Base-by-base conservation (phyloP, 2,329 filamentous ascomycete genomes). In the Ophiostoma tasmaniense region DNA sequence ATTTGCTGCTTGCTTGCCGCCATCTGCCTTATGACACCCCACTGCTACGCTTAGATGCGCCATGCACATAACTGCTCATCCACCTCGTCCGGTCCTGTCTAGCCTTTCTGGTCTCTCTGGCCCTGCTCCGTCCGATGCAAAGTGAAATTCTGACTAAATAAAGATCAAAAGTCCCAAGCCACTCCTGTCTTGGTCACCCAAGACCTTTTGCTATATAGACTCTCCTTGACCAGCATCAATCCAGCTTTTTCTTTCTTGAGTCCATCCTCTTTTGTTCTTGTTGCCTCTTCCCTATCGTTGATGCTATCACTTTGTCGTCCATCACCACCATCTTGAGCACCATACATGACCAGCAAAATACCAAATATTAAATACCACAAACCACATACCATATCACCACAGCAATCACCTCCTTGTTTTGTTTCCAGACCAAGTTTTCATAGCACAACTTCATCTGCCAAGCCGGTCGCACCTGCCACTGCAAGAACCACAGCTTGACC, bases 111-210 rank as follows among this genome's bases (percentile, higher is more conserved):
- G 7, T 45, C 8, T 25, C 42, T 7, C 6, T 45, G 14, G 14
- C 20, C 17, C 20, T 45, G 5, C 7, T 14, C 3, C 33, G 33
- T 45, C 2, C 8, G 17, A 8, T 20, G 17, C 17, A 45, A 45
- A 25, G 22, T 13, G 50, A n/a, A 3, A 25, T 13, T 13, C 22
- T 28, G 17, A 55, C 50, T 55, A 25, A 55, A 55, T 55, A 55
- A 55, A 55, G 50, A 25, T 22, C 6, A 11, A 11, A n/a, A 37
- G 17, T 22, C 59, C 59, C 30, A 25, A 64, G 61, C 61, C 61
- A 64, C 61, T 37, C 33, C 8, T 64, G 30, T 37, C 61, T 64
- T 37, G 61, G 61, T 64, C 61, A 64, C 61, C n/a, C 61, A 64
- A 39, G 10, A 64, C 33, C 13, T 64, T 17, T 37, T 10, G 33